Conservation (phyloP, 768 basidiomycete genomes). For the Amanita phalloides region DNA sequence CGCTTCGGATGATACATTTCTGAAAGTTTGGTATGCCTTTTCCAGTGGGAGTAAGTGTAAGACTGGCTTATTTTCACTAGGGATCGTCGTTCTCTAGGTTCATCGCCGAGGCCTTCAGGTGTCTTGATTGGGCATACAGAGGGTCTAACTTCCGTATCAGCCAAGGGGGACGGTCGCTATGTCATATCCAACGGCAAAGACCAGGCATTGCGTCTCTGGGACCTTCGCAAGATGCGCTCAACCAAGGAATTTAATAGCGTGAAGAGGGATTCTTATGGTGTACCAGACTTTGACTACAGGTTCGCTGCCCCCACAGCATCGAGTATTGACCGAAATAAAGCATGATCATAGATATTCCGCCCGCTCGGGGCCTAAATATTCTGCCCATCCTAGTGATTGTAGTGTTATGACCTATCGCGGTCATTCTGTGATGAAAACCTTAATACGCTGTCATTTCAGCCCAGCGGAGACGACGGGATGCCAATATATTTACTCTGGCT, state of each 20-base stretch:
- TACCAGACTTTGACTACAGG: conserved; percentile 73
- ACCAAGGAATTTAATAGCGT: conserved; percentile 56
- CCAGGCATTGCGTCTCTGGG: conserved; percentile 86
- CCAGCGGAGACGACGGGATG: conserved; percentile 86
- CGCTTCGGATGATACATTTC: conserved; percentile 87
- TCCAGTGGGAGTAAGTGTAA: conserved; percentile 34
- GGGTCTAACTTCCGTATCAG: conserved; percentile 88
- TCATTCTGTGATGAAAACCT: conserved; percentile 79
- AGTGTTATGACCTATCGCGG: conserved; percentile 95
- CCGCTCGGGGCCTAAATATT: conserved; percentile 52
- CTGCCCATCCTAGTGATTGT: conserved; percentile 78
- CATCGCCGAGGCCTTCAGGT: conserved; percentile 72
- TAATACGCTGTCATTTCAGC: conserved; percentile 95
- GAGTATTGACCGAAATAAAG: background rate
- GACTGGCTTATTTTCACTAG: conserved; percentile 28
- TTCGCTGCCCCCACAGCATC: conserved; percentile 18
- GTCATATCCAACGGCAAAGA: conserved; percentile 95
- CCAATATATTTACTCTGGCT: conserved; percentile 93
- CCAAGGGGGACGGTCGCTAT: conserved; percentile 95
- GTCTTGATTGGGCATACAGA: conserved; percentile 94
- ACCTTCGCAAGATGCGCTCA: conserved; percentile 85
- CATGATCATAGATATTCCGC: conserved; percentile 36
- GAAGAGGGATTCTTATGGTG: conserved; percentile 40
- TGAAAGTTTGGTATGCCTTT: conserved; percentile 81
- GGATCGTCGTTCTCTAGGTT: conserved; percentile 46